Percentiles rank a stretch among this genome's conserved stretches.
Evolutionary conservation across 2,329 filamentous ascomycete genomes (phyloP).

Genomic region (Penicillium sclerotigenum): DNA sequence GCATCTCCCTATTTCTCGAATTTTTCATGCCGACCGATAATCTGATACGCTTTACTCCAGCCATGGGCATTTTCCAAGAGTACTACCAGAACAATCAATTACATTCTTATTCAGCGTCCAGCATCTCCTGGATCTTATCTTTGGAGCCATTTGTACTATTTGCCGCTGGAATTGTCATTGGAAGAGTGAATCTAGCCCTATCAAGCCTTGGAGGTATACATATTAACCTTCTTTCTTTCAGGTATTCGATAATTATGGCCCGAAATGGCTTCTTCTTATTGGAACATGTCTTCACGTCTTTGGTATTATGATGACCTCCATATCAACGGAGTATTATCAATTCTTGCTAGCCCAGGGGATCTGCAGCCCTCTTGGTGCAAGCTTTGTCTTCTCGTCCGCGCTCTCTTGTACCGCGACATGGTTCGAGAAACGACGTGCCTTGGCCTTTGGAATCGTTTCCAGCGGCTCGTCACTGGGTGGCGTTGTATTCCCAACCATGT

Average conservation of each 20-base stretch:
- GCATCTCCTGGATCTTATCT: constrained; percentile 58
- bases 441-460: constrained; percentile 53
- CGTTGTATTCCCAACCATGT: constrained; percentile 60
- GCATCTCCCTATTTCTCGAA: background rate
- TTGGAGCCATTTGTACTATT: constrained; percentile 57
- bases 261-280: constrained; percentile 50
- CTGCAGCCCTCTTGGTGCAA: constrained; percentile 51
- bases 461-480: constrained; percentile 55
- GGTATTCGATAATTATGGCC: constrained; percentile 61
- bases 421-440: constrained; percentile 52
- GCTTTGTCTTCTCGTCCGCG: constrained; percentile 48
- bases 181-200: constrained; percentile 25
- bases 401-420: constrained; percentile 45
- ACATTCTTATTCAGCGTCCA: constrained; percentile 48
- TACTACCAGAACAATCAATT: constrained; percentile 54
- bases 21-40: background rate
- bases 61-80: constrained; percentile 55
- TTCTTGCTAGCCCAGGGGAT: constrained; percentile 54
- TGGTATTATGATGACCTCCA: constrained; percentile 56
- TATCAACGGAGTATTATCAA: constrained; percentile 54
- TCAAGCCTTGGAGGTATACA: background rate
- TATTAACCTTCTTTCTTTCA: constrained; percentile 29
- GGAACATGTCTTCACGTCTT: constrained; percentile 56
- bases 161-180: constrained; percentile 55
- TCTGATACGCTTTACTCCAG: constrained; percentile 12